Evolutionary conservation across 495 filamentous ascomycete genomes (phyloP).

Genomic region (Penicillium samsonianum): DNA sequence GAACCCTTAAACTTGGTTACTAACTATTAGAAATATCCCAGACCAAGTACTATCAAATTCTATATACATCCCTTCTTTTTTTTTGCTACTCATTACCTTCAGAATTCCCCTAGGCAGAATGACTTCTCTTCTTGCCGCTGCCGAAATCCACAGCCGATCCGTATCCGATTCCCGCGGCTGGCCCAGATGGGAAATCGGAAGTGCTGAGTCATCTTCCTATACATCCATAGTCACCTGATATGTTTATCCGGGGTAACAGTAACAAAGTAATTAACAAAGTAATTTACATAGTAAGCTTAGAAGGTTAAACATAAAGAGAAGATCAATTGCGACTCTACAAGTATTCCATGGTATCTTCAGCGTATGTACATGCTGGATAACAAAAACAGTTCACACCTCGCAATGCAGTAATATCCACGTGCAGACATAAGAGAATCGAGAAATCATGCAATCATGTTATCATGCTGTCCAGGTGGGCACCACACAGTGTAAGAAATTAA

Average conservation of each 20-base stretch:
- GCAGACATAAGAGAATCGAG: conserved; percentile 7
- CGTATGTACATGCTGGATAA: conserved; percentile 22
- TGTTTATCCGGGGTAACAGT: conserved; percentile 6
- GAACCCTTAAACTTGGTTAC: neutral
- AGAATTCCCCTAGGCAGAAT: neutral
- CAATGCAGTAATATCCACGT: conserved; percentile 23
- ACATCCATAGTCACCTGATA: neutral
- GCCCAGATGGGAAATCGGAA: neutral
- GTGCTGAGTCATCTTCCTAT: neutral
- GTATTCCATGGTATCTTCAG: conserved; percentile 26
- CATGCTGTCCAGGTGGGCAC: conserved; percentile 8
- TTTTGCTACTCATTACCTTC: neutral
- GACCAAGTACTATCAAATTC: neutral
- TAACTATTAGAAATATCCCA: neutral
- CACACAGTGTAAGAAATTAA: neutral
- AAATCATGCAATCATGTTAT: conserved; percentile 8
- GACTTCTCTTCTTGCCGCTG: conserved; percentile 4
- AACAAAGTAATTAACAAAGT: neutral
- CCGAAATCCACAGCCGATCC: conserved; percentile 17
- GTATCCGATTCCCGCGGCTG: conserved; percentile 10
- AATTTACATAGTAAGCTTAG: neutral
- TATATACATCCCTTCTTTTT: neutral
- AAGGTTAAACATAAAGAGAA: too few species aligned
- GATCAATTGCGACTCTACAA: neutral
- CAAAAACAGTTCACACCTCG: conserved; percentile 14